Evolutionary conservation across 495 filamentous ascomycete species (phyloP).

Genomic region (Evernia prunastri): DNA sequence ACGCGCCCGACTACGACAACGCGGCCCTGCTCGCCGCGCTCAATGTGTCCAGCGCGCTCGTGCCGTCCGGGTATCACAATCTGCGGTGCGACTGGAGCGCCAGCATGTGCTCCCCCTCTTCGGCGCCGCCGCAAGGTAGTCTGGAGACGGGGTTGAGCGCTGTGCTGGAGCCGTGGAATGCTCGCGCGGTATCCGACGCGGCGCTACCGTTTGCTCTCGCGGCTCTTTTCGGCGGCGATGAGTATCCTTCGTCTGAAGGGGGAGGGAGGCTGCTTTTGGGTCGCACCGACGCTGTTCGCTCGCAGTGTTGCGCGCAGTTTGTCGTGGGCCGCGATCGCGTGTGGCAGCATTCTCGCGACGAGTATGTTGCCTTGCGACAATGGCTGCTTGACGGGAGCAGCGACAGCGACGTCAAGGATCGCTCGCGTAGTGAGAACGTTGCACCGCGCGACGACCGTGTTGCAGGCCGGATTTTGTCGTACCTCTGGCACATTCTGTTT

Average conservation of each 20-base stretch:
- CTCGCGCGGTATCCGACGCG: not conserved
- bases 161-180: not conserved
- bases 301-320: not conserved
- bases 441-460: not conserved
- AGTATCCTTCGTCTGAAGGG: not conserved
- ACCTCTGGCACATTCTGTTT: not conserved
- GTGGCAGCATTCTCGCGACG: not conserved
- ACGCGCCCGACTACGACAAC: not conserved
- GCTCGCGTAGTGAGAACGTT: not conserved
- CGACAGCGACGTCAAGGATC: not conserved
- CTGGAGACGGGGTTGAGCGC: not conserved
- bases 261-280: not conserved
- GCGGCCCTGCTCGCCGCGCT: constrained; percentile 45
- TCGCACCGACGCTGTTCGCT: not conserved
- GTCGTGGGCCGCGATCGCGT: not conserved
- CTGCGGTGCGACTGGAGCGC: not conserved
- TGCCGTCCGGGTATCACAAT: not conserved
- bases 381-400: not conserved
- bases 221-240: not conserved
- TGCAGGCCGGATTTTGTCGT: not conserved
- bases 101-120: not conserved
- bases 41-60: not conserved
- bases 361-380: not conserved
- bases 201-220: not conserved
- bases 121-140: not conserved